phyloP scores from a whole-genome alignment of 139 green algal genomes.

The Chlamydomonas sp. region DNA sequence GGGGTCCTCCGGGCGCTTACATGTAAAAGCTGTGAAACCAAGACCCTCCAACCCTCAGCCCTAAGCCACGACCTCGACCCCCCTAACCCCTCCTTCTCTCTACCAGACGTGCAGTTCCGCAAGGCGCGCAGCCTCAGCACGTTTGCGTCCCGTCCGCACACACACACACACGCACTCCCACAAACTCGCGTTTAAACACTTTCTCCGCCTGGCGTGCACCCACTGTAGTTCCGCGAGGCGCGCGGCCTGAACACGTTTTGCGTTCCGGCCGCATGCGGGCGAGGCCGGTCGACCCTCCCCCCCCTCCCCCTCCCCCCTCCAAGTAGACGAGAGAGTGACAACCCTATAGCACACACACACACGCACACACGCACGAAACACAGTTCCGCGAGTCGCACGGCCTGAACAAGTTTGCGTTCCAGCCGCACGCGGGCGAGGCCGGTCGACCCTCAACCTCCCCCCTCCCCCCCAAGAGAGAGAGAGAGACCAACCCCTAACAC shows the following conservation, averaged over 20 bases:
- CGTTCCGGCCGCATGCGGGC: constrained; percentile 59
- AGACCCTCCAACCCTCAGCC: too few relatives aligned
- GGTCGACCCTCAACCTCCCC: constrained; percentile 31
- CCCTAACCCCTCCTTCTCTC: neutral
- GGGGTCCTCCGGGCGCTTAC: too few relatives aligned
- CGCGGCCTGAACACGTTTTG: constrained; percentile 91
- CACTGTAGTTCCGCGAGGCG: constrained; percentile 64
- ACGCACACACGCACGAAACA: neutral
- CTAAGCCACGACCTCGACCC: too few relatives aligned
- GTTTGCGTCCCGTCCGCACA: constrained; percentile 67
- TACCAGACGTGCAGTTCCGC: too few relatives aligned
- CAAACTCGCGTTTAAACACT: too few relatives aligned
- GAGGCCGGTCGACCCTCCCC: constrained; percentile 66
- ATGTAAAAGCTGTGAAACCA: too few relatives aligned
- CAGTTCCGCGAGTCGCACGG: constrained; percentile 63
- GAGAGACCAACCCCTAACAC: neutral
- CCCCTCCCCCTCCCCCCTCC: too few relatives aligned
- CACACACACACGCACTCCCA: too few relatives aligned
- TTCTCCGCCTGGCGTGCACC: too few relatives aligned
- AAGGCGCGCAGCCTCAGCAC: constrained; percentile 83
- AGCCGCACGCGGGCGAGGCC: constrained; percentile 67
- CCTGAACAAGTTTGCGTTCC: constrained; percentile 86
- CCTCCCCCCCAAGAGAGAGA: neutral
- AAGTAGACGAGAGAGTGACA: neutral
- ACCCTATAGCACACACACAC: neutral